Conservation (phyloP, 495 filamentous ascomycete species). For the Diplogelasinospora grovesii region DNA sequence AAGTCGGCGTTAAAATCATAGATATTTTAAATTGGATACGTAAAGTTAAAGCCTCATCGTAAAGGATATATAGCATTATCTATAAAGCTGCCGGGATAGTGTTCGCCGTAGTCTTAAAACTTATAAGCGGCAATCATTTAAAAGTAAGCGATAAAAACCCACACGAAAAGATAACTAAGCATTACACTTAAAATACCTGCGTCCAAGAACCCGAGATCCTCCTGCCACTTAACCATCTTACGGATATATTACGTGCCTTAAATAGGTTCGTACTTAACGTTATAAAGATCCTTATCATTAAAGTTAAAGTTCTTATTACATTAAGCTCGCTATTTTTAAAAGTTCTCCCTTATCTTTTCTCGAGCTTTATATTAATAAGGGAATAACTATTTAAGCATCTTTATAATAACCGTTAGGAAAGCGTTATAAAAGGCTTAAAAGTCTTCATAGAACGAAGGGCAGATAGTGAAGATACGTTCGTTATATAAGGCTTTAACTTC, state of each 20-base stretch:
- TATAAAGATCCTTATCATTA: constrained; percentile 4
- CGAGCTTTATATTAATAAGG: constrained; percentile 11
- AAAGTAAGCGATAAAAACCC: constrained; percentile 20
- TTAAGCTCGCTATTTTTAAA: constrained; percentile 15
- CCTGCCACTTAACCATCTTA: constrained; percentile 4
- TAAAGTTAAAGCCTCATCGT: constrained; percentile 2
- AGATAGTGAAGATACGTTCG: constrained; percentile 12
- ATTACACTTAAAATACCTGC: constrained; percentile 9
- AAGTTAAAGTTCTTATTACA: constrained; percentile 5
- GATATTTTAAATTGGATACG: constrained; percentile 9
- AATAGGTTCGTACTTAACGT: constrained; percentile 17
- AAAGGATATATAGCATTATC: constrained; percentile 12
- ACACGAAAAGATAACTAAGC: constrained; percentile 22
- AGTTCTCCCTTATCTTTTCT: constrained; percentile 8
- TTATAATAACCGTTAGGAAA: constrained; percentile 7
- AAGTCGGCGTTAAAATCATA: constrained; percentile 4
- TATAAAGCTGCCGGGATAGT: constrained; percentile 16
- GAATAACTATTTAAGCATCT: constrained; percentile 16
- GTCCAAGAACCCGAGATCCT: constrained; percentile 3
- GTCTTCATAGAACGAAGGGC: constrained; percentile 12
- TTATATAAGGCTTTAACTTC: constrained; percentile 20
- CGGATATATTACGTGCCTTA: constrained; percentile 18
- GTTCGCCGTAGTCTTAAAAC: too few relatives aligned
- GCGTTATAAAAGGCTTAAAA: constrained; percentile 19
- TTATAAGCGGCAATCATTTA: too few relatives aligned